Conservation (phyloP, 805 yeast species). For the Saturnispora silvae region DNA sequence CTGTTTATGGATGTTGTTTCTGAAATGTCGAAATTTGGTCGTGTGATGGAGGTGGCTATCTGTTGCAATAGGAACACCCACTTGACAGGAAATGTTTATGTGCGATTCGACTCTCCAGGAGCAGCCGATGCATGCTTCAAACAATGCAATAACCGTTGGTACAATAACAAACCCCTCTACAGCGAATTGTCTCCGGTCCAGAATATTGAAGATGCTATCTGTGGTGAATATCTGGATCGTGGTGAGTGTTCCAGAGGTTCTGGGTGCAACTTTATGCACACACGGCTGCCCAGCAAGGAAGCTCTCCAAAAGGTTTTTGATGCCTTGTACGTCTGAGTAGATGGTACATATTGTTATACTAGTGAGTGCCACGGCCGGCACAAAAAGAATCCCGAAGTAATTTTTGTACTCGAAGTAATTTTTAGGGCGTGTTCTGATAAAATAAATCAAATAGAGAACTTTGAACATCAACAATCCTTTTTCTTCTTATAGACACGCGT, state of each 20-base stretch:
- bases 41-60: constrained; percentile 52
- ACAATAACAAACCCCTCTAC: constrained; percentile 63
- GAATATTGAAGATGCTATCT: constrained; percentile 59
- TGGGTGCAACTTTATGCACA: constrained; percentile 81
- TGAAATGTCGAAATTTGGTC: constrained; percentile 43
- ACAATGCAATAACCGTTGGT: constrained; percentile 73
- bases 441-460: too few relatives aligned
- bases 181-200: constrained; percentile 71
- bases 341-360: too few relatives aligned
- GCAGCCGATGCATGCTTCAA: constrained; percentile 54
- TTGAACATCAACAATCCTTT: too few relatives aligned
- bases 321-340: too few relatives aligned
- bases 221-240: constrained; percentile 53
- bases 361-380: too few relatives aligned
- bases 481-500: too few relatives aligned
- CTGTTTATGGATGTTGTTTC: constrained; percentile 65
- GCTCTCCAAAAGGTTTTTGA: not conserved
- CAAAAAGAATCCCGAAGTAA: too few relatives aligned
- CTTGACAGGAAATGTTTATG: constrained; percentile 77
- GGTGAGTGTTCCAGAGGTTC: constrained; percentile 67
- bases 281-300: constrained; percentile 36
- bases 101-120: constrained; percentile 42
- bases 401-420: too few relatives aligned
- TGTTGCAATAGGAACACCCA: constrained; percentile 81
- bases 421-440: not conserved